phyloP scores from a whole-genome alignment of 2,329 filamentous ascomycete genomes.

The Tolypocladium inflatum region DNA sequence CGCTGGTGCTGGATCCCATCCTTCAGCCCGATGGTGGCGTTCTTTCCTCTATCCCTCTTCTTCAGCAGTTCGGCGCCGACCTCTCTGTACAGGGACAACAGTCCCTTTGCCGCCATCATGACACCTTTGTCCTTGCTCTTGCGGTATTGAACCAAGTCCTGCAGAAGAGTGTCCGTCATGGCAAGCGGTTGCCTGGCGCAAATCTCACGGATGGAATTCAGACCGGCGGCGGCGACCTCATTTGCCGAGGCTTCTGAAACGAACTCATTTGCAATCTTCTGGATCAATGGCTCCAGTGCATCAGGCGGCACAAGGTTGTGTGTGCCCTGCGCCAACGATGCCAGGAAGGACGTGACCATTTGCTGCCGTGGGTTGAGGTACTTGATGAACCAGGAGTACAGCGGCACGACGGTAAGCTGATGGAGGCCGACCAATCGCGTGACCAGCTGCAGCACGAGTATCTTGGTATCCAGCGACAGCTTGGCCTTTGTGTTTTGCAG shows the following conservation, averaged over 20 bases:
- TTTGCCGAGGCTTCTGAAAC: slow-evolving; percentile 88
- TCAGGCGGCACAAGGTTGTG: slow-evolving; percentile 90
- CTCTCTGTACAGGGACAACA: slow-evolving; percentile 84
- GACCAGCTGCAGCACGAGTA: slow-evolving; percentile 83
- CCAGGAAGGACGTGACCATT: slow-evolving; percentile 86
- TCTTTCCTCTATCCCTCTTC: slow-evolving; percentile 85
- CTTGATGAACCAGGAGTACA: slow-evolving; percentile 97
- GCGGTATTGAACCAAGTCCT: slow-evolving; percentile 90
- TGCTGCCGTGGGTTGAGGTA: slow-evolving; percentile 81
- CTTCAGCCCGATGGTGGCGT: slow-evolving; percentile 74
- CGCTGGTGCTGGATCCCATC: slow-evolving; percentile 65
- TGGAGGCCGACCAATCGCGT: slow-evolving; percentile 87
- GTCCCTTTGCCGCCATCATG: slow-evolving; percentile 95
- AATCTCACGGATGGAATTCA: slow-evolving; percentile 92
- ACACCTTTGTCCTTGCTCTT: slow-evolving; percentile 98
- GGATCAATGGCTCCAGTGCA: slow-evolving; percentile 77
- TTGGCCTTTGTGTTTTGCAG: slow-evolving; percentile 79
- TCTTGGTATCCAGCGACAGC: slow-evolving; percentile 77
- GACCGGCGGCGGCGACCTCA: slow-evolving; percentile 82
- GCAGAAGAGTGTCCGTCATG: slow-evolving; percentile 90
- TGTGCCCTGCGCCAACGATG: slow-evolving; percentile 82
- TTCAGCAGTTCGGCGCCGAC: slow-evolving; percentile 81
- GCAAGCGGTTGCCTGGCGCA: slow-evolving; percentile 89
- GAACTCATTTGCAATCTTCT: slow-evolving; percentile 97
- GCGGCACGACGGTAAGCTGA: slow-evolving; percentile 76